Base-by-base conservation (phyloP, 1,284 basidiomycete species). In the Peniophora sp. region DNA sequence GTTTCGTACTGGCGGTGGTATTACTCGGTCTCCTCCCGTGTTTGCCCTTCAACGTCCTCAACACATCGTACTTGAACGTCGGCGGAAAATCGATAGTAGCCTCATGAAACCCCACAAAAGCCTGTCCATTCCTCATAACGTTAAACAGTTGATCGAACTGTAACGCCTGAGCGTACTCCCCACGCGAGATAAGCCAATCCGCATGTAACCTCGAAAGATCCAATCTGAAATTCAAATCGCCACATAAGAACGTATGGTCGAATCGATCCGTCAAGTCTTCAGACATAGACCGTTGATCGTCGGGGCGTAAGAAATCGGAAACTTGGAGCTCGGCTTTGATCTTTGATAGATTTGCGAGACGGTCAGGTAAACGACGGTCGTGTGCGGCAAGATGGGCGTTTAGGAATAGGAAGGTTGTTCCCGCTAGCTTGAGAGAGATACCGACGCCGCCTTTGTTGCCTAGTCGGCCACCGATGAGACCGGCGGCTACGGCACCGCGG, bases 331-430 rank as follows among this genome's bases (percentile, higher is more conserved):
- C 85, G 22, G 73, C 85, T 71, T 88, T 89, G 60, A 90, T 89
- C 66, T 90, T 90, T 1, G 76, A 67, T 43, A 88, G 62, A 59
- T 90, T 88, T 3, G 82, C 81, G 1, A 90, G 65, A 16, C 88
- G 75, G 58, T 85, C 75, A 22, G 83, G 69, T 5, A 85, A 68
- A 59, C 79, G 85, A 25, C 79, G 84, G 62, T 85, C 86, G 56
- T 92, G 89, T 2, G 90, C 89, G 49, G 91, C 89, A n/a, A 95
- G 70, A 65, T 95, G 92, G 0, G 89, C 87, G 58, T 93, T 94
- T 56, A 95, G 68, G 63, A 95, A 92, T 14, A 95, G 71, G 34
- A 94, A 72, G 0, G 89, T 84, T 5, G 79, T 82, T 3, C 79
- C 81, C 47, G 78, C 81, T 16, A 95, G 69, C 55, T 89, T 83